These are phyloP conservation scores for Pythium oligandrum DNA, from an alignment of 352 stramenopile genomes.

Conservation along the genomic window DNA sequence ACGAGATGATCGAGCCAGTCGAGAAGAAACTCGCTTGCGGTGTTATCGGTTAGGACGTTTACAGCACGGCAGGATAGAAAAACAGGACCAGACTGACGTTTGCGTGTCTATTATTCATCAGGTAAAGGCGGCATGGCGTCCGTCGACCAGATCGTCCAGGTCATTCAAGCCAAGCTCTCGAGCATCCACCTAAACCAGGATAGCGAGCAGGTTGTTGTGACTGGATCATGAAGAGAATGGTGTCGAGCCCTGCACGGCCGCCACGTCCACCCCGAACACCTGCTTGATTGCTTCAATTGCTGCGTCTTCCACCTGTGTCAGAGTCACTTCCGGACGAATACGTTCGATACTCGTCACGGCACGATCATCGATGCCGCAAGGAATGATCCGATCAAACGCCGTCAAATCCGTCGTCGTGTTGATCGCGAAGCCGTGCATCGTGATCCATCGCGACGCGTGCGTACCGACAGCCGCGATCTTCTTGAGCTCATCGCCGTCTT, in stretches of 20 bases:
- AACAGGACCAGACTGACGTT: too few species aligned
- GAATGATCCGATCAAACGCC: conserved; percentile 95
- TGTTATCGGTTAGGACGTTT: conserved; percentile 64
- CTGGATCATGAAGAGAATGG: conserved; percentile 23
- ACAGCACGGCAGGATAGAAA: too few species aligned
- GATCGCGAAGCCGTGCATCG: conserved; percentile 97
- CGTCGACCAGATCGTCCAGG: conserved; percentile 14
- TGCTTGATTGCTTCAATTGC: conserved; percentile 57
- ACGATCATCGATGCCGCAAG: conserved; percentile 94
- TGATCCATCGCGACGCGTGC: conserved; percentile 95
- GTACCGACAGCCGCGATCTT: conserved; percentile 98
- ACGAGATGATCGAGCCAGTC: conserved; percentile 83
- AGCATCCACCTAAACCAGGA: too few species aligned
- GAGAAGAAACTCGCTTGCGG: conserved; percentile 94
- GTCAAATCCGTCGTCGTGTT: conserved; percentile 93
- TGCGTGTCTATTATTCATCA: neutral
- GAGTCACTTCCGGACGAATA: conserved; percentile 38
- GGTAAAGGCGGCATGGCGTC: conserved; percentile 20
- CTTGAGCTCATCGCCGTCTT: conserved; percentile 55
- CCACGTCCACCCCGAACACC: conserved; percentile 70
- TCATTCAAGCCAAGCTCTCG: conserved; percentile 3
- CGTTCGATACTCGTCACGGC: conserved; percentile 80
- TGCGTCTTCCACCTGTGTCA: conserved; percentile 61
- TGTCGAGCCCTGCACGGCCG: conserved; percentile 29
- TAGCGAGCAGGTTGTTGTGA: too few species aligned